Conservation (phyloP, 1,139 yeast species). For the Kodamaea plutei region DNA sequence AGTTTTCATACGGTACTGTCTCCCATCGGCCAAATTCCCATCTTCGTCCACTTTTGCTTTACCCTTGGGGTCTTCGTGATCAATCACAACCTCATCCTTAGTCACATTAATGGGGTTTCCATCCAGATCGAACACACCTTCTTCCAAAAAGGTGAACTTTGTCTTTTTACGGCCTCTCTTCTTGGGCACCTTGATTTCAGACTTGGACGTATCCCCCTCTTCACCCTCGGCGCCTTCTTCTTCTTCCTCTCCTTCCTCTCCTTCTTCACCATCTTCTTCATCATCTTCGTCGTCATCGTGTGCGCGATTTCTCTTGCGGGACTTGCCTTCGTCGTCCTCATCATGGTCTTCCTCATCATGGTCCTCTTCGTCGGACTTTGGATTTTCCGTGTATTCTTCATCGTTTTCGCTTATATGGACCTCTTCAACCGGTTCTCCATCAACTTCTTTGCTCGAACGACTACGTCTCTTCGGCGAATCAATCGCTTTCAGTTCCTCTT, state of each 20-base stretch:
- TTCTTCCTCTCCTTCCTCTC: slow-evolving; percentile 18
- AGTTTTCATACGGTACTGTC: slow-evolving; percentile 75
- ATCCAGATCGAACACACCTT: slow-evolving; percentile 44
- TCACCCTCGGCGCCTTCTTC: slow-evolving; percentile 9
- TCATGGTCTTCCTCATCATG: slow-evolving; percentile 18
- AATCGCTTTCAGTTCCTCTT: slow-evolving; percentile 2
- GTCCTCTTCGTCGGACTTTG: slow-evolving; percentile 14
- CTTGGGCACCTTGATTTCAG: slow-evolving; percentile 25
- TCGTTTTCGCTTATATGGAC: slow-evolving; percentile 3
- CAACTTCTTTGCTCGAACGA: slow-evolving; percentile 8
- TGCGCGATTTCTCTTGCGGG: too few species aligned
- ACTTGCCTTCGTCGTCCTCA: slow-evolving; percentile 16
- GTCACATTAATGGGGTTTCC: slow-evolving; percentile 52
- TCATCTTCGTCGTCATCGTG: slow-evolving; percentile 23
- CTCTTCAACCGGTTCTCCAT: slow-evolving; percentile 9
- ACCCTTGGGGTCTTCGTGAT: slow-evolving; percentile 73
- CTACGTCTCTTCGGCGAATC: neutral
- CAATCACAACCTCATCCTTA: slow-evolving; percentile 81
- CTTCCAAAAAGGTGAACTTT: slow-evolving; percentile 33
- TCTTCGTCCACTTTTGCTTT: slow-evolving; percentile 63
- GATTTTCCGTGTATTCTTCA: slow-evolving; percentile 3
- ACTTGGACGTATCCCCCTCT: slow-evolving; percentile 6
- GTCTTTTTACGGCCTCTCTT: slow-evolving; percentile 47
- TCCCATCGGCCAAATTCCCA: slow-evolving; percentile 72
- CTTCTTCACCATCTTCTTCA: slow-evolving; percentile 23